Conservation (phyloP, 768 basidiomycete genomes). For the Russula abietina region DNA sequence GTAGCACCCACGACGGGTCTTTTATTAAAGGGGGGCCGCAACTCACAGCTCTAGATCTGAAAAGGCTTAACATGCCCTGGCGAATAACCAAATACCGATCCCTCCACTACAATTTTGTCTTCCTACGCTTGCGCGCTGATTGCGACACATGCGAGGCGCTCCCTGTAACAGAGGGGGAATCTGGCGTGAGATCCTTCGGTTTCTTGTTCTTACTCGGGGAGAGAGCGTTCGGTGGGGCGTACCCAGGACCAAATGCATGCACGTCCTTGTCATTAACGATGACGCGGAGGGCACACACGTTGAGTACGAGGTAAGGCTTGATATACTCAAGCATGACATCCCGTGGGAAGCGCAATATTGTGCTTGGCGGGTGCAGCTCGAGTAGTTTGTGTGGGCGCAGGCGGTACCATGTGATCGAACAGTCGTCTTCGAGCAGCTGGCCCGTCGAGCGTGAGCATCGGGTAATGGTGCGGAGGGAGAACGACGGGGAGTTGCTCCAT, state of each 20-base stretch:
- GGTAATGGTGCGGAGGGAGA: constrained; percentile 34
- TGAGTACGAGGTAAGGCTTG: constrained; percentile 55
- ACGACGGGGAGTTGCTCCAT: not conserved
- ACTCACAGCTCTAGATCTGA: constrained; percentile 48
- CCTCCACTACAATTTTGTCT: constrained; percentile 52
- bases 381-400: constrained; percentile 59
- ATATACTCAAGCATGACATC: constrained; percentile 39
- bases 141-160: not conserved
- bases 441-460: constrained; percentile 61
- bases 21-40: not conserved
- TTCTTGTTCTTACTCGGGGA: constrained; percentile 13
- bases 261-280: constrained; percentile 31
- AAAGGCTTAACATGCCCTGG: constrained; percentile 50
- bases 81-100: constrained; percentile 57
- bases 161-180: not conserved
- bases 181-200: constrained; percentile 14
- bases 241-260: constrained; percentile 1
- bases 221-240: not conserved
- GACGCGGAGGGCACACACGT: constrained; percentile 46
- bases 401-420: constrained; percentile 50
- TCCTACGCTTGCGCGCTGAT: constrained; percentile 28
- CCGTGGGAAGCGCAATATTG: constrained; percentile 41
- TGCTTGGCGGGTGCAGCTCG: constrained; percentile 49
- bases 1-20: not conserved
- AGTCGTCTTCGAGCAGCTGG: constrained; percentile 63